Conservation (phyloP, 306 rosid species). For the Vigna radiata region DNA sequence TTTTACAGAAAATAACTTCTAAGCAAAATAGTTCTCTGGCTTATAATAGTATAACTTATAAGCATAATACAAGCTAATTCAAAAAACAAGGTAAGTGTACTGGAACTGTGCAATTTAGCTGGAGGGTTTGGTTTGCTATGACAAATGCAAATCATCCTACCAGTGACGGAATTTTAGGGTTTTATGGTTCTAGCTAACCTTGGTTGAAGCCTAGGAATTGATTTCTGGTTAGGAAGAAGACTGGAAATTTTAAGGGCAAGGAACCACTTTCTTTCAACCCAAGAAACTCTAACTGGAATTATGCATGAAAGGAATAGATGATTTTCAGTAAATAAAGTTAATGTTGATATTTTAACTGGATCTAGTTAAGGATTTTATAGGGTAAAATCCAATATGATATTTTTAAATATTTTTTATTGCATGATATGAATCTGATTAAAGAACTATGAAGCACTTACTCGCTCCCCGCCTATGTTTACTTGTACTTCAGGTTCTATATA, state of each 20-base stretch:
- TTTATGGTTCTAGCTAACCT: constrained; percentile 28
- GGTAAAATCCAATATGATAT: constrained; percentile 19
- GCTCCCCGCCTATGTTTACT: constrained; percentile 15
- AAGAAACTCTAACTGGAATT: constrained; percentile 6
- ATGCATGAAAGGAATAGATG: not conserved
- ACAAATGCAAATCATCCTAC: constrained; percentile 11
- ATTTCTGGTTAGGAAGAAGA: constrained; percentile 35
- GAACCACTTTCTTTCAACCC: not conserved
- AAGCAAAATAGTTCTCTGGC: constrained; percentile 2
- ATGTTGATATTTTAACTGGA: constrained; percentile 38
- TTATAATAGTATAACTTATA: not conserved
- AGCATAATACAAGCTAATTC: constrained; percentile 15
- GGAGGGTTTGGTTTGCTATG: constrained; percentile 22
- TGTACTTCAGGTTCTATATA: constrained; percentile 77
- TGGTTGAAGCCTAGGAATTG: constrained; percentile 21
- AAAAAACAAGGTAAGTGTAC: not conserved
- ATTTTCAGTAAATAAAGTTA: constrained; percentile 17
- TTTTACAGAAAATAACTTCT: constrained; percentile 10
- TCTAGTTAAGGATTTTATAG: constrained; percentile 18
- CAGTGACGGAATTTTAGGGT: constrained; percentile 20
- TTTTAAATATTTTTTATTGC: not conserved
- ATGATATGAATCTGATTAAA: constrained; percentile 36
- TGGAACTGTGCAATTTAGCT: constrained; percentile 27
- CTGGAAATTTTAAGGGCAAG: constrained; percentile 29
- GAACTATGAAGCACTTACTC: constrained; percentile 32